Percentiles rank a stretch among this genome's conserved stretches.
These are phyloP conservation scores for Phytophthora gonapodyides DNA, from an alignment of 352 stramenopile genomes.

Conservation along the genomic window DNA sequence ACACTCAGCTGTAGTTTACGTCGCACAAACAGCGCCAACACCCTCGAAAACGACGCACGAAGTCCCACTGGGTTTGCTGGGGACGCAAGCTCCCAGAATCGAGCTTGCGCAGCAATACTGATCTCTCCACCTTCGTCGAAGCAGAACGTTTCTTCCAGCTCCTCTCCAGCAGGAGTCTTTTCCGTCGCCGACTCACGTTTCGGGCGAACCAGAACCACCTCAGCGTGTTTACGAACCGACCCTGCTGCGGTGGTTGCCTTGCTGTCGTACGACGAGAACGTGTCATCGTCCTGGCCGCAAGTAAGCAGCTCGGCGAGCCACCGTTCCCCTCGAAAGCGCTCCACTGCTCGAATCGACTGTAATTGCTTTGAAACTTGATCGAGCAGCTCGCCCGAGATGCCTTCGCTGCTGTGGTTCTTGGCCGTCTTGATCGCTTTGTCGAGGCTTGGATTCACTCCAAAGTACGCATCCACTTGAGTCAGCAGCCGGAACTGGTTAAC, in stretches of 20 bases:
- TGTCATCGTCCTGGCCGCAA: conserved; percentile 32
- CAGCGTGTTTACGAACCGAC: conserved; percentile 19
- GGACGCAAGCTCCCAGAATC: conserved; percentile 47
- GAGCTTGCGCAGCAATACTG: conserved; percentile 38
- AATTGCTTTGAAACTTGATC: conserved; percentile 39
- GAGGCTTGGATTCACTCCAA: conserved; percentile 41
- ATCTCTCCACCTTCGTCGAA: conserved; percentile 50
- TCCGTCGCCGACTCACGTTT: conserved; percentile 6
- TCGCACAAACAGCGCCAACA: conserved; percentile 44
- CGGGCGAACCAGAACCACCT: conserved; percentile 25
- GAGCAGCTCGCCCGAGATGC: conserved; percentile 33
- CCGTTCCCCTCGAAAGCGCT: conserved; percentile 48
- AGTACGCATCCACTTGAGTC: conserved; percentile 54
- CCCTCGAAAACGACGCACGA: conserved; percentile 37
- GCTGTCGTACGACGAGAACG: conserved; percentile 35
- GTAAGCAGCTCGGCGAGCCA: conserved; percentile 59
- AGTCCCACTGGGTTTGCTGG: conserved; percentile 18
- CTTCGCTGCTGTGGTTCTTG: conserved; percentile 21
- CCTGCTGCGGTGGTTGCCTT: conserved; percentile 20
- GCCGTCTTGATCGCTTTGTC: conserved; percentile 33
- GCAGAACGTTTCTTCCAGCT: conserved; percentile 54
- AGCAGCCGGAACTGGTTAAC: conserved; percentile 45
- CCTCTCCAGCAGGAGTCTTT: conserved; percentile 20
- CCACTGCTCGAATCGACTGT: conserved; percentile 32
- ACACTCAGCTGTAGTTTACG: conserved; percentile 42